Percentiles rank a stretch among this genome's conserved stretches.
These are phyloP conservation scores for Colletotrichum neosansevieriae DNA, from an alignment of 2,329 filamentous ascomycete species.

Conservation along the genomic window DNA sequence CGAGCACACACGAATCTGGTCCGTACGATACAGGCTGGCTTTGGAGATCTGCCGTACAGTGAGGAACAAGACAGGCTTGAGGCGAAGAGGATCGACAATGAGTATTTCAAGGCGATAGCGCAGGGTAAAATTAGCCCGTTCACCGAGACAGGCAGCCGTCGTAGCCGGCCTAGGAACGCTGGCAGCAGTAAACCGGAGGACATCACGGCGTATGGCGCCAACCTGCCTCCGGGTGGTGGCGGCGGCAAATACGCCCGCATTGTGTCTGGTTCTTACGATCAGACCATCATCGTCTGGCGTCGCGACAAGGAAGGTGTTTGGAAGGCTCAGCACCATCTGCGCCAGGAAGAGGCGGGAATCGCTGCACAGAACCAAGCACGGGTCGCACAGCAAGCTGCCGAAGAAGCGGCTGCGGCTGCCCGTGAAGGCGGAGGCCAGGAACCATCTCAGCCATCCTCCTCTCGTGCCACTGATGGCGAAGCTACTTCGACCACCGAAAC, in stretches of 20 bases:
- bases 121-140: conserved; percentile 57
- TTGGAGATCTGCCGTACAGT: conserved; percentile 87
- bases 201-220: conserved; percentile 84
- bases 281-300: conserved; percentile 95
- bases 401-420: too few relatives aligned
- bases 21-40: conserved; percentile 93
- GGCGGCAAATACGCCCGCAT: conserved; percentile 93
- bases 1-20: conserved; percentile 87
- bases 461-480: not conserved
- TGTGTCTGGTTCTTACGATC: conserved; percentile 95
- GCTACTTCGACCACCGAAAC: conserved; percentile 49
- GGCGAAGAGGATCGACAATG: conserved; percentile 78
- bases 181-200: conserved; percentile 82
- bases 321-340: conserved; percentile 80
- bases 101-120: conserved; percentile 74
- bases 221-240: conserved; percentile 89
- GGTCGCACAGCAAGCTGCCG: conserved; percentile 8
- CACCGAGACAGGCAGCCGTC: conserved; percentile 41
- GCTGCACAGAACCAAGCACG: conserved; percentile 53
- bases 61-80: conserved; percentile 79
- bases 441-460: too few relatives aligned
- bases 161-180: conserved; percentile 67
- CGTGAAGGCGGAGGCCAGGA: too few relatives aligned
- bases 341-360: conserved; percentile 77
- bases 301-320: conserved; percentile 87